Conservation (phyloP, 140 eudicot genomes). For the Senecio squalidus region DNA sequence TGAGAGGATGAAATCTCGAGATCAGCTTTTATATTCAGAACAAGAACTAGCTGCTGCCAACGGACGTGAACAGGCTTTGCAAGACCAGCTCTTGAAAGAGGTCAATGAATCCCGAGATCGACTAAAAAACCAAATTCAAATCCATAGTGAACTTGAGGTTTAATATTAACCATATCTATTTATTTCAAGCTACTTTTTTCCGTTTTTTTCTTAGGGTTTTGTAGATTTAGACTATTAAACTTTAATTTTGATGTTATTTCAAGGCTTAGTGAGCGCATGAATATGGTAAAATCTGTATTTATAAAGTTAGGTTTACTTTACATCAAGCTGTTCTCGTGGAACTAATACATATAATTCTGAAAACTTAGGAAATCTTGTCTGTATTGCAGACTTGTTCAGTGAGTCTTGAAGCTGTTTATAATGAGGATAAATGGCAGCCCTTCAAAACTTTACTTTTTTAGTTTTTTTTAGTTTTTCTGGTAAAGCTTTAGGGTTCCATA, state of each 20-base stretch:
- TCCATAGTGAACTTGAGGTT: conserved; percentile 76
- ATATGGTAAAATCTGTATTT: no score
- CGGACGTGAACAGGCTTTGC: conserved; percentile 82
- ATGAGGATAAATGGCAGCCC: no score
- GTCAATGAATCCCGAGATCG: conserved; percentile 70
- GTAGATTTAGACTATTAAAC: not conserved
- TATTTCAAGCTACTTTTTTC: conserved; percentile 3
- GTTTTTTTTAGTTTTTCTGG: no score
- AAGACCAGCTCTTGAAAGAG: conserved; percentile 81
- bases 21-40: conserved; percentile 65
- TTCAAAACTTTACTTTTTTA: no score
- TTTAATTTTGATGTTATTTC: not conserved
- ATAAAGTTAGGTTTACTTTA: no score
- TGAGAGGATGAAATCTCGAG: conserved; percentile 70
- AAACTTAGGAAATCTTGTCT: no score
- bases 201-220: not conserved
- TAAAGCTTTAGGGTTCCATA: no score
- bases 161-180: not conserved
- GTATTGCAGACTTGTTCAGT: no score
- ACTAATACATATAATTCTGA: no score
- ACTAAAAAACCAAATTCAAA: conserved; percentile 66
- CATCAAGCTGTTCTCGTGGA: no score
- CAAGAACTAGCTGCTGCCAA: conserved; percentile 95
- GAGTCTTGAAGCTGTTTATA: no score
- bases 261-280: no score